These are phyloP conservation scores for Pythium oligandrum DNA, from an alignment of 352 stramenopile species.

Conservation along the genomic window DNA sequence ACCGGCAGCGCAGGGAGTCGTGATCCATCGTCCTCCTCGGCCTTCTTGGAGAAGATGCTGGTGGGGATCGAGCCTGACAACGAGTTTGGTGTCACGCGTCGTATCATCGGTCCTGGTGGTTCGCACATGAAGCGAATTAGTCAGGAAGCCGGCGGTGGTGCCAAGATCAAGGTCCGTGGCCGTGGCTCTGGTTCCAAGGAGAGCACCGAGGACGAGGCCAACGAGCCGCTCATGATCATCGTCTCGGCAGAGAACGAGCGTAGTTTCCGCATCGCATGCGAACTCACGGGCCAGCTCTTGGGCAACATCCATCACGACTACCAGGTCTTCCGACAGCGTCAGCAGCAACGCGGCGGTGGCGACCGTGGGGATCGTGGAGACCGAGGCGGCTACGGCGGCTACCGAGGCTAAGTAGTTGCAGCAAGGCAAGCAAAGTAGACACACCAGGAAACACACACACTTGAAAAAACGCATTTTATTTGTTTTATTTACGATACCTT, in stretches of 20 bases:
- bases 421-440: slow-evolving; percentile 1
- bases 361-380: slow-evolving; percentile 12
- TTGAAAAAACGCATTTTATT: not conserved
- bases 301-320: slow-evolving; percentile 73
- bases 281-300: slow-evolving; percentile 62
- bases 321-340: slow-evolving; percentile 51
- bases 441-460: not conserved
- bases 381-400: slow-evolving; percentile 1
- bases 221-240: slow-evolving; percentile 79
- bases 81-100: slow-evolving; percentile 80
- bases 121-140: slow-evolving; percentile 88
- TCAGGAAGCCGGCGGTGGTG: slow-evolving; percentile 66
- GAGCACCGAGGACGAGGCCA: slow-evolving; percentile 53
- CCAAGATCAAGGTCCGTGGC: slow-evolving; percentile 83
- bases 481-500: slow-evolving; percentile 53
- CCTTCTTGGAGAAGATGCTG: slow-evolving; percentile 67
- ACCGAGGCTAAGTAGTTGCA: slow-evolving; percentile 3
- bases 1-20: slow-evolving; percentile 9
- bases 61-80: slow-evolving; percentile 85
- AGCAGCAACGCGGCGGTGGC: slow-evolving; percentile 20
- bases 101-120: slow-evolving; percentile 74
- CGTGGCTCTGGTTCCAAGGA: slow-evolving; percentile 78
- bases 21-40: slow-evolving; percentile 1
- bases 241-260: slow-evolving; percentile 84
- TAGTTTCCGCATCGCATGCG: slow-evolving; percentile 75